These are phyloP conservation scores for Annulohypoxylon truncatum DNA, from an alignment of 2,329 filamentous ascomycete genomes.

Conservation along the genomic window DNA sequence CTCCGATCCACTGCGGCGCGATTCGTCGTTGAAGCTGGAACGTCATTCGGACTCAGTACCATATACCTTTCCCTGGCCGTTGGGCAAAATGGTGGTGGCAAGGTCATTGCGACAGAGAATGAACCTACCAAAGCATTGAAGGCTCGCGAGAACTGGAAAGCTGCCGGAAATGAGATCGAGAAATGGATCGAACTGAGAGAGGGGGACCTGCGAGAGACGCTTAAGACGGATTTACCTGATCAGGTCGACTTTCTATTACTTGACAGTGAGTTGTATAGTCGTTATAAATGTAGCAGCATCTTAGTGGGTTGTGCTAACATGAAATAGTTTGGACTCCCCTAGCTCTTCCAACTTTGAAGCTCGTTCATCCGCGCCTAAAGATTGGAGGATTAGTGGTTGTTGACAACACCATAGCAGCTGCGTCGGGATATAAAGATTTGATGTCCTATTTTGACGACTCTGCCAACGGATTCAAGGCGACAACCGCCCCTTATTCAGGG, in stretches of 20 bases:
- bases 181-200: slow-evolving; percentile 66
- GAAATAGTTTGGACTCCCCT: slow-evolving; percentile 66
- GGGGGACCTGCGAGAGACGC: slow-evolving; percentile 67
- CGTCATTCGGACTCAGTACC: slow-evolving; percentile 70
- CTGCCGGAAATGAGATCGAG: slow-evolving; percentile 61
- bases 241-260: slow-evolving; percentile 68
- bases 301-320: slow-evolving; percentile 2
- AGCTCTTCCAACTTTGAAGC: slow-evolving; percentile 62
- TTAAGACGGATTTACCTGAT: slow-evolving; percentile 60
- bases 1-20: slow-evolving; percentile 60
- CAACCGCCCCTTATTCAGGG: slow-evolving; percentile 61
- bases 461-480: slow-evolving; percentile 60
- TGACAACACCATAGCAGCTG: slow-evolving; percentile 60
- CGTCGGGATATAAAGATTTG: slow-evolving; percentile 59
- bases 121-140: slow-evolving; percentile 63
- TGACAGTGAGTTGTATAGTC: slow-evolving; percentile 63
- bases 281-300: background rate
- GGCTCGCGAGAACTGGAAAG: slow-evolving; percentile 65
- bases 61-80: slow-evolving; percentile 71
- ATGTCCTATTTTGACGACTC: slow-evolving; percentile 58
- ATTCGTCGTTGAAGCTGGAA: slow-evolving; percentile 69
- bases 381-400: slow-evolving; percentile 60
- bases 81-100: slow-evolving; percentile 58
- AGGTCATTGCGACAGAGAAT: slow-evolving; percentile 70
- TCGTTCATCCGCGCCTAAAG: slow-evolving; percentile 58